Conservation (phyloP, 768 basidiomycete genomes). For the Xerocomellus intermedius region DNA sequence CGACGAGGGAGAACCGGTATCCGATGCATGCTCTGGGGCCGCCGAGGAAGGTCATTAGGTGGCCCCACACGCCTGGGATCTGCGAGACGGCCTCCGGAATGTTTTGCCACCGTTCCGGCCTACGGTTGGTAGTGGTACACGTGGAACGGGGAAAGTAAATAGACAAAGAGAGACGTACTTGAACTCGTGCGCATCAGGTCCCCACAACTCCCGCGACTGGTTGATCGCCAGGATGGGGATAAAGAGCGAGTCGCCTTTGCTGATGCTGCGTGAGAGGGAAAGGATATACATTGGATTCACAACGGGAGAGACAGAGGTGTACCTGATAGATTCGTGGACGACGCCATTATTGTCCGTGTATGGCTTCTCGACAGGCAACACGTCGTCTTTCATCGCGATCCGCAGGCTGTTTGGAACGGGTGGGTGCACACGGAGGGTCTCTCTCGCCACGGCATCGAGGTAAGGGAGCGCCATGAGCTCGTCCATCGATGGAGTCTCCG, state of each 20-base stretch:
- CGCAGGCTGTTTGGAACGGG: conserved; percentile 47
- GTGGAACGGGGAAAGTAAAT: conserved; percentile 14
- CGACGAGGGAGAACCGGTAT: conserved; percentile 58
- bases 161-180: conserved; percentile 37
- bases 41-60: conserved; percentile 59
- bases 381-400: conserved; percentile 50
- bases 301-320: neutral
- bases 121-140: conserved; percentile 23
- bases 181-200: conserved; percentile 59
- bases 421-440: conserved; percentile 31
- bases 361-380: conserved; percentile 48
- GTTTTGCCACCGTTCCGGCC: too few relatives aligned
- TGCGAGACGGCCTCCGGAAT: conserved; percentile 42
- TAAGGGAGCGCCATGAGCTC: too few relatives aligned
- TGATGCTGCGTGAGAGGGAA: conserved; percentile 27
- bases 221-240: conserved; percentile 60
- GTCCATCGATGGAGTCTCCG: too few relatives aligned
- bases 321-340: conserved; percentile 41
- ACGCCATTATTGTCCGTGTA: conserved; percentile 43
- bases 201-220: conserved; percentile 54
- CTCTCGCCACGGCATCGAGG: too few relatives aligned
- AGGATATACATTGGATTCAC: neutral
- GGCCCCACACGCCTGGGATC: conserved; percentile 62
- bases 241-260: conserved; percentile 46
- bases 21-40: conserved; percentile 69